Conservation (phyloP, 1,284 basidiomycete genomes). For the Phellinidium pouzarii region DNA sequence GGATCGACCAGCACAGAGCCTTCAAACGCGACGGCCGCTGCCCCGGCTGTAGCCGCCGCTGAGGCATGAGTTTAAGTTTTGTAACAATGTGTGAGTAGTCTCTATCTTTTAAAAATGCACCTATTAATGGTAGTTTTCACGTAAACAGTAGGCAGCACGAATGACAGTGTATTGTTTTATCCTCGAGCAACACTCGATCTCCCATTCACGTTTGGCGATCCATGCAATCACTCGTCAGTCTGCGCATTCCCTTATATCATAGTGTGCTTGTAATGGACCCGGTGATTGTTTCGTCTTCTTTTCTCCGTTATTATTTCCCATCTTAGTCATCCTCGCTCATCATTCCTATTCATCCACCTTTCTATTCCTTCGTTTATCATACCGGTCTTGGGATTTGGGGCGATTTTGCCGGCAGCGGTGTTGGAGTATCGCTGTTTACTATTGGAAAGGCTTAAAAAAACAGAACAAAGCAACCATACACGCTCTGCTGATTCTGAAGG, state of each 20-base stretch:
- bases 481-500: neutral
- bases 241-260: slow-evolving; percentile 11
- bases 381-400: neutral
- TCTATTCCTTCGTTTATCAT: neutral
- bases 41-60: neutral
- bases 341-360: neutral
- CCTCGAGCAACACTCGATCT: neutral
- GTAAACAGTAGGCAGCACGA: too few species aligned
- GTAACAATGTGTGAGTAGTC: neutral
- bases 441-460: neutral
- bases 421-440: neutral
- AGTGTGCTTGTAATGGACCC: slow-evolving; percentile 13
- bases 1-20: slow-evolving; percentile 5
- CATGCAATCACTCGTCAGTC: neutral
- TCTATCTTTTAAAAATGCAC: neutral
- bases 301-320: neutral
- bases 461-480: neutral
- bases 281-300: neutral
- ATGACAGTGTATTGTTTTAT: neutral
- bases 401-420: neutral
- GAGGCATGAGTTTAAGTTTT: neutral
- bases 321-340: neutral
- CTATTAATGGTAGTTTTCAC: too few species aligned
- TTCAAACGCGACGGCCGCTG: neutral
- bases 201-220: slow-evolving; percentile 7